phyloP scores from a whole-genome alignment of 2,329 filamentous ascomycete species.

The Harringtonia lauricola region DNA sequence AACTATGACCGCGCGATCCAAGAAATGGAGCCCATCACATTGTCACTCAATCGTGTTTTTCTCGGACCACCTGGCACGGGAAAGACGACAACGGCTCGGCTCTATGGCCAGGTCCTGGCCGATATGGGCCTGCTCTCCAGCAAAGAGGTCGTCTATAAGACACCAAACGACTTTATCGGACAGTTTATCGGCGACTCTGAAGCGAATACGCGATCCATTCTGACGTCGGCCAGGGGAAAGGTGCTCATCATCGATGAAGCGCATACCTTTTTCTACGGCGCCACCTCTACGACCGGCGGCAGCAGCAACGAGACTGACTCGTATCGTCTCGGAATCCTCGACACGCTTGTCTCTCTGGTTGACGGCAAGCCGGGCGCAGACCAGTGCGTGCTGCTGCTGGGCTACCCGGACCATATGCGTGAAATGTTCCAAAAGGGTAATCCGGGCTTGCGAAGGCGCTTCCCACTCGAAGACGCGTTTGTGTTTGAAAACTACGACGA shows the following conservation, averaged over 20 bases:
- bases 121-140: constrained; percentile 57
- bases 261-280: constrained; percentile 46
- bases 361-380: constrained; percentile 60
- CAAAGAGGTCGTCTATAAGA: constrained; percentile 59
- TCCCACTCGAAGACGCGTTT: constrained; percentile 52
- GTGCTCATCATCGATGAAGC: constrained; percentile 73
- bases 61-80: constrained; percentile 64
- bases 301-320: constrained; percentile 9
- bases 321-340: constrained; percentile 47
- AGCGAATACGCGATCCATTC: constrained; percentile 57
- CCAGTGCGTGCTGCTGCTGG: constrained; percentile 58
- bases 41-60: constrained; percentile 56
- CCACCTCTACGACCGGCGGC: too few species aligned
- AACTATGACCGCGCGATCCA: too few species aligned
- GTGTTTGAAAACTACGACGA: constrained; percentile 48
- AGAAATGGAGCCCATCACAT: too few species aligned
- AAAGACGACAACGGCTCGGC: constrained; percentile 64
- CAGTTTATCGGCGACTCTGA: constrained; percentile 39
- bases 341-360: constrained; percentile 62
- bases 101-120: constrained; percentile 58
- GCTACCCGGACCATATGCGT: constrained; percentile 59
- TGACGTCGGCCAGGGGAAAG: constrained; percentile 55
- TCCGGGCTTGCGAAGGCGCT: constrained; percentile 54
- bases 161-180: constrained; percentile 46
- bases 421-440: constrained; percentile 63